Percentiles rank a stretch among this genome's conserved stretches.
Conservation (phyloP, 2,329 filamentous ascomycete species). For the Aureobasidium sp. region DNA sequence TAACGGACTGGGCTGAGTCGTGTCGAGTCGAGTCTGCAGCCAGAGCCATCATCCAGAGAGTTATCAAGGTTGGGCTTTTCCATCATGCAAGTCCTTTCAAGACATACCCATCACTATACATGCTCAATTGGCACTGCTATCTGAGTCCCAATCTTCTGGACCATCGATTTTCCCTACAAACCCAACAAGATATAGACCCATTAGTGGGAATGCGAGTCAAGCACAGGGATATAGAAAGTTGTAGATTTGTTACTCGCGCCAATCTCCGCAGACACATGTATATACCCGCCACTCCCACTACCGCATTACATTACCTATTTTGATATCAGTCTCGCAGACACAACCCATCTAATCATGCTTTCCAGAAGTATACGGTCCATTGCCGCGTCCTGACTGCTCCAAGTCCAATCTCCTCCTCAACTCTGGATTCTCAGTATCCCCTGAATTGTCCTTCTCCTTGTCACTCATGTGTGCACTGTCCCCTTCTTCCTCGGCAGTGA, state of each 20-base stretch:
- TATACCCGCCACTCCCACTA: neutral
- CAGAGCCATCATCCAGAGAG: too few relatives aligned
- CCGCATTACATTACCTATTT: neutral
- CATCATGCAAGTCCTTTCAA: neutral
- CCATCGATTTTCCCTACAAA: too few relatives aligned
- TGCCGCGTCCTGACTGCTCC: neutral
- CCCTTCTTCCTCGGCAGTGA: conserved; percentile 19
- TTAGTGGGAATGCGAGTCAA: too few relatives aligned
- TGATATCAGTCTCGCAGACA: too few relatives aligned
- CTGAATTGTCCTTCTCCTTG: conserved; percentile 32
- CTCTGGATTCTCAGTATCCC: conserved; percentile 33
- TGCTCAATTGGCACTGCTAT: neutral
- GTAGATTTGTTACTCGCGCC: too few relatives aligned
- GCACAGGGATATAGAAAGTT: too few relatives aligned
- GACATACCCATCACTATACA: neutral
- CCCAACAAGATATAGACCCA: too few relatives aligned
- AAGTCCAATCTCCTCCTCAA: conserved; percentile 9
- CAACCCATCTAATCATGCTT: neutral
- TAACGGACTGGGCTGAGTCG: neutral
- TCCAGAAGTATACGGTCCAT: neutral
- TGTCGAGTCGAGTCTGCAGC: neutral
- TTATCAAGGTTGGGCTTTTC: too few relatives aligned
- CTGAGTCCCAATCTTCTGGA: too few relatives aligned
- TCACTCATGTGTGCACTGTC: conserved; percentile 31
- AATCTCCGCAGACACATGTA: too few relatives aligned